phyloP scores from a whole-genome alignment of 345 rosid genomes.

The Aethionema arabicum region DNA sequence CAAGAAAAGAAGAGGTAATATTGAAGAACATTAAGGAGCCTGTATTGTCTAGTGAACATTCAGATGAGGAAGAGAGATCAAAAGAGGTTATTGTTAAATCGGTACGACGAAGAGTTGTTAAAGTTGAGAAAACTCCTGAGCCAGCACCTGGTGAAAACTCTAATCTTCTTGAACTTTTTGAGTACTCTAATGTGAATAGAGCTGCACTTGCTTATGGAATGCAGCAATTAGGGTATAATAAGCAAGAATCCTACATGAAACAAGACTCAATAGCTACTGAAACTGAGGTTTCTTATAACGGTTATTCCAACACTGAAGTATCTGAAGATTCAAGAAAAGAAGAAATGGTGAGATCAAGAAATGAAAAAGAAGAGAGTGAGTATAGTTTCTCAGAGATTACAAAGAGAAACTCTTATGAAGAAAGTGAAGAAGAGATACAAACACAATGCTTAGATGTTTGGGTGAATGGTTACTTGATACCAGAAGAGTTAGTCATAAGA shows the following conservation, averaged over 20 bases:
- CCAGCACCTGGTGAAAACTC: conserved; percentile 38
- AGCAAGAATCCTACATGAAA: conserved; percentile 38
- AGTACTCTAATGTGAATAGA: conserved; percentile 38
- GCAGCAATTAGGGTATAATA: conserved; percentile 31
- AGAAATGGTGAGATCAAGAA: conserved; percentile 32
- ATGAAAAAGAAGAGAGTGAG: conserved; percentile 40
- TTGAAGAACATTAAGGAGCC: conserved; percentile 27
- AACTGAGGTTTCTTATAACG: conserved; percentile 47
- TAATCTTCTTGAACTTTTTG: conserved; percentile 45
- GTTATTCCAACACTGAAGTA: conserved; percentile 31
- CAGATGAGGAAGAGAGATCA: conserved; percentile 36
- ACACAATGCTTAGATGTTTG: conserved; percentile 36
- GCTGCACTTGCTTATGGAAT: conserved; percentile 37
- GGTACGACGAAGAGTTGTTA: conserved; percentile 38
- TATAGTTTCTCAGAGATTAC: conserved; percentile 43
- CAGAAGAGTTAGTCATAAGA: conserved; percentile 45
- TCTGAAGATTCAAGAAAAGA: conserved; percentile 49
- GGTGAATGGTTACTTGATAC: conserved; percentile 61
- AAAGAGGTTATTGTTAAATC: conserved; percentile 25
- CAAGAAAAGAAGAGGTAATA: conserved; percentile 19
- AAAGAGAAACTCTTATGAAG: conserved; percentile 39
- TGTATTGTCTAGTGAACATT: conserved; percentile 31
- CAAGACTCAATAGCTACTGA: conserved; percentile 45
- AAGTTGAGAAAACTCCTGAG: conserved; percentile 13
- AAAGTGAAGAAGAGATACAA: conserved; percentile 31